A percentile compares a stretch with the other conserved stretches of the same genome.
These are phyloP conservation scores for Vanderwaltozyma yarrowii DNA, from an alignment of 805 yeast genomes.

Conservation along the genomic window DNA sequence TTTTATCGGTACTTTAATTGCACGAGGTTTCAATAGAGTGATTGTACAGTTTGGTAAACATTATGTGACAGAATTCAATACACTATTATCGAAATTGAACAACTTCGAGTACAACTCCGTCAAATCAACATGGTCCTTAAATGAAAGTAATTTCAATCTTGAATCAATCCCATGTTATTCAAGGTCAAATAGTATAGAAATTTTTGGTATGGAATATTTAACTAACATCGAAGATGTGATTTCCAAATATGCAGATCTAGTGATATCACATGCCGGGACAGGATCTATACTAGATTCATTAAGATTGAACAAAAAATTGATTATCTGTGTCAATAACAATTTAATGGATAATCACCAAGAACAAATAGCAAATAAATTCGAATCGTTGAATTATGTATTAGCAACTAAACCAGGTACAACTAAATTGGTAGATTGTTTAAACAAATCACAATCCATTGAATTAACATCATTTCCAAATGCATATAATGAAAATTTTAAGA, in stretches of 20 bases:
- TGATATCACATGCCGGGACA: constrained; percentile 84
- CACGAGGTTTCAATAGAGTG: constrained; percentile 32
- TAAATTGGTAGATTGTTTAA: constrained; percentile 7
- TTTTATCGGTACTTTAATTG: constrained; percentile 31
- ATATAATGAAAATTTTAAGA: constrained; percentile 10
- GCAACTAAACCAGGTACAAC: constrained; percentile 12
- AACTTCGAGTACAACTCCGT: too few species aligned
- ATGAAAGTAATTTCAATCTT: not conserved
- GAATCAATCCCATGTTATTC: not conserved
- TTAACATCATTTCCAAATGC: constrained; percentile 9
- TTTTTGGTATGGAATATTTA: constrained; percentile 9
- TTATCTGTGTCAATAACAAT: constrained; percentile 59
- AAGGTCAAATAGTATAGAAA: not conserved
- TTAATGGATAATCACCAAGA: constrained; percentile 85
- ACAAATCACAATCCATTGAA: constrained; percentile 3
- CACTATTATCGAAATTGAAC: too few species aligned
- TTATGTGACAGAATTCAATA: constrained; percentile 13
- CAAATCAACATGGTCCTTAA: not conserved
- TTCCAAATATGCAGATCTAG: constrained; percentile 36
- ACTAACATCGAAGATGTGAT: constrained; percentile 8
- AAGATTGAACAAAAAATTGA: constrained; percentile 42
- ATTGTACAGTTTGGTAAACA: constrained; percentile 54
- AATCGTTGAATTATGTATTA: constrained; percentile 22
- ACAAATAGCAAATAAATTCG: constrained; percentile 60
- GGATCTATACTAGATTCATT: constrained; percentile 83